Conservation (phyloP, 2,329 filamentous ascomycete species). For the Delphinella strobiligena region DNA sequence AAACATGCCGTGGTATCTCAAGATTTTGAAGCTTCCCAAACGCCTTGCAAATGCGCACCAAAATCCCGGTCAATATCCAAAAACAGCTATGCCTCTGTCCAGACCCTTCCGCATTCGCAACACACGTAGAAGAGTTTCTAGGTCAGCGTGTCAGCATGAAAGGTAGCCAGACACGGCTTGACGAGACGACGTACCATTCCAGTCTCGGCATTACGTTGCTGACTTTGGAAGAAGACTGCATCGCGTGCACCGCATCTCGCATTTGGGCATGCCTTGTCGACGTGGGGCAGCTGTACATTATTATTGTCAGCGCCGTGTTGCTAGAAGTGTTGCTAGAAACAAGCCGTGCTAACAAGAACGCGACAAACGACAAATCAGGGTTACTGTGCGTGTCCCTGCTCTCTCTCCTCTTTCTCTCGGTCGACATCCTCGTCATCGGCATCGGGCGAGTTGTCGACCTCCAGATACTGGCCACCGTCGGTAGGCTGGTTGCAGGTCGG, state of each 20-base stretch:
- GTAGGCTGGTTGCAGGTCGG: conserved; percentile 36
- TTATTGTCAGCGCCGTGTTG: conserved; percentile 19
- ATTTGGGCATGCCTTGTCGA: conserved; percentile 71
- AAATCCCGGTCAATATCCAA: background rate
- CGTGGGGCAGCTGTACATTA: conserved; percentile 64
- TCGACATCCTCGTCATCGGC: conserved; percentile 19
- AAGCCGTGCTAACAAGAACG: background rate
- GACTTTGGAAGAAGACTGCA: conserved; percentile 97
- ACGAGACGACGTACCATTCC: conserved; percentile 66
- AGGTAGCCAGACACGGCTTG: background rate
- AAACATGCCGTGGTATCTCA: background rate
- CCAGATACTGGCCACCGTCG: conserved; percentile 31
- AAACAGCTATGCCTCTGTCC: background rate
- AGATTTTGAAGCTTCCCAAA: background rate
- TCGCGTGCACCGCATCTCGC: conserved; percentile 63
- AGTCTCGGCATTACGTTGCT: conserved; percentile 91
- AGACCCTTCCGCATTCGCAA: conserved; percentile 52
- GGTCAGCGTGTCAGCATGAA: too few species aligned
- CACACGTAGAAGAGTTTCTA: conserved; percentile 57
- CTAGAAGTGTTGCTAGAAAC: background rate
- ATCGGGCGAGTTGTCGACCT: conserved; percentile 26
- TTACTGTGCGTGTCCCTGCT: conserved; percentile 16
- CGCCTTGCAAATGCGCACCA: background rate
- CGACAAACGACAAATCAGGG: conserved; percentile 12
- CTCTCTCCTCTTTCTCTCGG: conserved; percentile 13